A percentile compares a stretch with the other conserved stretches of the same genome.
These are phyloP conservation scores for Furcasterigmium sp. DNA, from an alignment of 2,329 filamentous ascomycete species.

Conservation along the genomic window DNA sequence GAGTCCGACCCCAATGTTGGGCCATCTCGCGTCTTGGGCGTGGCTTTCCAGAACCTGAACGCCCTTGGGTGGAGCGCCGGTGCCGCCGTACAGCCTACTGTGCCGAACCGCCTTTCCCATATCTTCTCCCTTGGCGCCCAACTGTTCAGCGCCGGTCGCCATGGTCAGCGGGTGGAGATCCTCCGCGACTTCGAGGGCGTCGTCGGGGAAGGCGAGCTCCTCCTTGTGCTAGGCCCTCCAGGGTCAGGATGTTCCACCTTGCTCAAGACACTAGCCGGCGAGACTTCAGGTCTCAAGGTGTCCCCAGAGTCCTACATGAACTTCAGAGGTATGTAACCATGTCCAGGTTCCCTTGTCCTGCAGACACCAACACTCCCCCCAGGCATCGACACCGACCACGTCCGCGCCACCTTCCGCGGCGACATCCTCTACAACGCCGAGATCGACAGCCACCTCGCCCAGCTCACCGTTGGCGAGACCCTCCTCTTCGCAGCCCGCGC, in stretches of 20 bases:
- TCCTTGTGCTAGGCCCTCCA: slow-evolving; percentile 52
- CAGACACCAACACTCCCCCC: background rate
- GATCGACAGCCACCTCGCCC: slow-evolving; percentile 55
- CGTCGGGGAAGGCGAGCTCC: slow-evolving; percentile 49
- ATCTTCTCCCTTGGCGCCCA: slow-evolving; percentile 18
- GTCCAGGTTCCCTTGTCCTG: no score
- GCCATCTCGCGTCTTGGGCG: slow-evolving; percentile 15
- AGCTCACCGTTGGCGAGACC: slow-evolving; percentile 55
- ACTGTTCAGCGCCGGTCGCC: background rate
- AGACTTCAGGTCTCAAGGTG: slow-evolving; percentile 52
- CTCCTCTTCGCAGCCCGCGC: slow-evolving; percentile 55
- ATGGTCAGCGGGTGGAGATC: slow-evolving; percentile 34
- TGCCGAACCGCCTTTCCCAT: slow-evolving; percentile 21
- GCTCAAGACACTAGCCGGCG: slow-evolving; percentile 59
- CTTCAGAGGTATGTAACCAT: background rate
- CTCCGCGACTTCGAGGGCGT: slow-evolving; percentile 44
- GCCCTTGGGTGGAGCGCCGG: slow-evolving; percentile 18
- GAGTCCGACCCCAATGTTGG: slow-evolving; percentile 15
- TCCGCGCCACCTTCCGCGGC: slow-evolving; percentile 31
- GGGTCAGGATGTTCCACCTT: slow-evolving; percentile 61
- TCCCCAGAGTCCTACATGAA: slow-evolving; percentile 6
- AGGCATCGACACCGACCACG: slow-evolving; percentile 7
- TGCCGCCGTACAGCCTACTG: slow-evolving; percentile 14
- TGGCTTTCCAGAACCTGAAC: slow-evolving; percentile 17
- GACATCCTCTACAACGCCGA: slow-evolving; percentile 34